Evolutionary conservation across 441 rosid genomes (phyloP).

Genomic region (Populus hybrid): DNA sequence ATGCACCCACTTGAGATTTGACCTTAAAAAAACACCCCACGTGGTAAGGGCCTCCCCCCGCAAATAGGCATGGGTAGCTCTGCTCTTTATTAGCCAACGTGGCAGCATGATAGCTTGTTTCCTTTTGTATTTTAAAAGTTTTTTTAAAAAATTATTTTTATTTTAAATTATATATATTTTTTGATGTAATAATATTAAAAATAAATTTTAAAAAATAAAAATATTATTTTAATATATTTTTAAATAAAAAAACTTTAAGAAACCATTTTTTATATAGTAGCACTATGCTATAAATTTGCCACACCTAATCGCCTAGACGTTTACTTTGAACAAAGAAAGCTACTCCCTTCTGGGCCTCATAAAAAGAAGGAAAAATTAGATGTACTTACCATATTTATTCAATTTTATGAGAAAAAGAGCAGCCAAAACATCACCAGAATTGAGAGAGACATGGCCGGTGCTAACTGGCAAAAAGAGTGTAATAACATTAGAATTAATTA

Average conservation of each 20-base stretch:
- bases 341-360: neutral
- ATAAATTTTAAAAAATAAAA: no score
- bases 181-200: no score
- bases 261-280: no score
- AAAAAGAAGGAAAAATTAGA: neutral
- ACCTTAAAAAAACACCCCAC: conserved; percentile 19
- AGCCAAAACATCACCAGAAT: neutral
- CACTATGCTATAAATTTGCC: neutral
- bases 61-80: neutral
- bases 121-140: no score
- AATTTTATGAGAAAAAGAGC: neutral
- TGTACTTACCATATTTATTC: neutral
- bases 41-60: neutral
- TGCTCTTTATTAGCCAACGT: neutral
- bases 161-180: no score
- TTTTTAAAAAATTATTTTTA: no score
- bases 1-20: conserved; percentile 15
- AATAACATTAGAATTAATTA: no score
- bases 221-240: no score
- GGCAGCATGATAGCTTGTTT: no score
- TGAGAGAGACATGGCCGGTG: neutral
- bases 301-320: neutral
- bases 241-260: no score
- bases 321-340: neutral
- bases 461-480: no score